Evolutionary conservation across 2,329 filamentous ascomycete species (phyloP).

Genomic region (Nothophoma quercina): DNA sequence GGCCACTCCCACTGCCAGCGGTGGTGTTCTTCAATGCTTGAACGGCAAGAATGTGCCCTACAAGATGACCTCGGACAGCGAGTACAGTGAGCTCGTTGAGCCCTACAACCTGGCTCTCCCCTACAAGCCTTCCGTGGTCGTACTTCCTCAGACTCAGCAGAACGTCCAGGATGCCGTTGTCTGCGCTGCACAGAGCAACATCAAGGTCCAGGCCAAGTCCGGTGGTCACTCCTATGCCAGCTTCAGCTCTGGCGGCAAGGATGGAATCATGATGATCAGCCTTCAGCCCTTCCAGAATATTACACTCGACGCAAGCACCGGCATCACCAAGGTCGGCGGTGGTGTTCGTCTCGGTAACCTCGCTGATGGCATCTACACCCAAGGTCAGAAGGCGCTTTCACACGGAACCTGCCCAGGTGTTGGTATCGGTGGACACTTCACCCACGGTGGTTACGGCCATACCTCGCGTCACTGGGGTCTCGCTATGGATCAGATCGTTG

Average conservation of each 20-base stretch:
- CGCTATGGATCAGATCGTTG: conserved; percentile 47
- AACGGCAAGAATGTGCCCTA: conserved; percentile 45
- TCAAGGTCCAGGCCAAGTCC: conserved; percentile 68
- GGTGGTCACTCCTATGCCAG: conserved; percentile 71
- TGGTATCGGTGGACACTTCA: conserved; percentile 48
- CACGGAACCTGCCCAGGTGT: conserved; percentile 63
- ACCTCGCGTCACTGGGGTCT: conserved; percentile 47
- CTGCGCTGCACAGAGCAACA: conserved; percentile 60
- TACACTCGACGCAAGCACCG: conserved; percentile 50
- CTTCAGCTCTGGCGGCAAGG: conserved; percentile 58
- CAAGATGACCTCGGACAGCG: conserved; percentile 35
- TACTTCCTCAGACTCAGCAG: conserved; percentile 60
- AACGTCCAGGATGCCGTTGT: conserved; percentile 66
- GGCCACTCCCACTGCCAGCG: conserved; percentile 20
- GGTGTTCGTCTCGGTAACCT: conserved; percentile 58
- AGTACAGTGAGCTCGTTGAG: conserved; percentile 38
- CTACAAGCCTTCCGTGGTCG: conserved; percentile 62
- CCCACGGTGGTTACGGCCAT: conserved; percentile 47
- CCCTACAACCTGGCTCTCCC: conserved; percentile 49
- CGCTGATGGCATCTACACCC: conserved; percentile 43
- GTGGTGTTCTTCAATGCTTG: conserved; percentile 38
- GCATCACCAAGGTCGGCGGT: conserved; percentile 56
- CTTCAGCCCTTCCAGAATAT: conserved; percentile 57
- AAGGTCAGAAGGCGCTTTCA: conserved; percentile 52
- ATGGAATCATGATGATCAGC: conserved; percentile 59